A percentile compares a stretch with the other conserved stretches of the same genome.
phyloP scores from a whole-genome alignment of 306 rosid genomes.

The Vigna radiata region DNA sequence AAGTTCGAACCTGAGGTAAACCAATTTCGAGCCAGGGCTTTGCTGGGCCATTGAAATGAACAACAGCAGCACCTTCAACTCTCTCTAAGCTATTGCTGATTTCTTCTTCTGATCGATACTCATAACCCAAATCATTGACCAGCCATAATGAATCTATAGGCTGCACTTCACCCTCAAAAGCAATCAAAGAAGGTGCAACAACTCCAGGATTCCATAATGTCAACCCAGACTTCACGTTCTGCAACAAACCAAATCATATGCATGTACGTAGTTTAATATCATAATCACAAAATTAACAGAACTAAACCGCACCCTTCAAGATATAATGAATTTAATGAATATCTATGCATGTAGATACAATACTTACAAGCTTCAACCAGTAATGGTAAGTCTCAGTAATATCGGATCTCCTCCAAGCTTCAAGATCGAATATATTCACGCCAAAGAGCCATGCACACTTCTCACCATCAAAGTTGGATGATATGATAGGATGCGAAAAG shows the following conservation, averaged over 20 bases:
- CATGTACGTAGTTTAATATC: neutral
- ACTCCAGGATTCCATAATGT: constrained; percentile 77
- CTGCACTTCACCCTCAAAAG: constrained; percentile 73
- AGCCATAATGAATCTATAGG: constrained; percentile 74
- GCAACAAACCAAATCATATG: constrained; percentile 25
- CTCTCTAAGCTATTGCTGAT: constrained; percentile 45
- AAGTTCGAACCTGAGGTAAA: constrained; percentile 66
- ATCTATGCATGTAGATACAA: too few species aligned
- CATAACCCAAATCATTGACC: constrained; percentile 71
- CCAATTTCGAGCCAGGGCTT: constrained; percentile 95
- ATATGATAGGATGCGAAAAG: constrained; percentile 70
- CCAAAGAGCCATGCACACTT: constrained; percentile 82
- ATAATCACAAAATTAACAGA: neutral
- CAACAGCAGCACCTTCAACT: constrained; percentile 64
- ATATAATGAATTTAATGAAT: neutral
- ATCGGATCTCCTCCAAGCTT: constrained; percentile 82
- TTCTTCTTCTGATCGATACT: constrained; percentile 52
- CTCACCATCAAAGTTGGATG: constrained; percentile 61
- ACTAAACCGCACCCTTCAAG: neutral
- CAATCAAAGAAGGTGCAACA: constrained; percentile 70
- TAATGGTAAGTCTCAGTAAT: constrained; percentile 67
- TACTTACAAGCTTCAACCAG: constrained; percentile 76
- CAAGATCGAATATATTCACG: constrained; percentile 76
- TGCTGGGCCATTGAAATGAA: constrained; percentile 91
- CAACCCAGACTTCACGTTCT: constrained; percentile 68